Percentiles rank a stretch among this genome's conserved stretches.
Evolutionary conservation across 2,329 filamentous ascomycete genomes (phyloP).

Genomic region (Ophiocordyceps camponoti-floridani): DNA sequence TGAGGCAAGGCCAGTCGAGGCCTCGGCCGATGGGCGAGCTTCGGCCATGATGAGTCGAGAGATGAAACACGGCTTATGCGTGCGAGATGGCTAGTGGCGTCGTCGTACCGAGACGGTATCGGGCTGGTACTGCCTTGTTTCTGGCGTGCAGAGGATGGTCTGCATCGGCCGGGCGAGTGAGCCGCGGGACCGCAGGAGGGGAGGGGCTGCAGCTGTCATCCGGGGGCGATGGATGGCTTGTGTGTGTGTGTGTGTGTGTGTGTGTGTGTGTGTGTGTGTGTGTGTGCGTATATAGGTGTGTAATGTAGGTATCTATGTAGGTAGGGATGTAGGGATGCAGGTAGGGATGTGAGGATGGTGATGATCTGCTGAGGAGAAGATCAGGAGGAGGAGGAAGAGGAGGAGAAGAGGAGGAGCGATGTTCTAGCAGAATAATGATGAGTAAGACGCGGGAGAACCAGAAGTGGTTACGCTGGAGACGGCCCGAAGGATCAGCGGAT

Average conservation of each 20-base stretch:
- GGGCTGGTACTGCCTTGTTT: background rate
- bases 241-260: background rate
- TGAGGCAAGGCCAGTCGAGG: no score
- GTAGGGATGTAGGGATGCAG: background rate
- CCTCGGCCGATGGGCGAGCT: no score
- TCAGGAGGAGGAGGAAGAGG: no score
- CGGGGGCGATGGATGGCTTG: background rate
- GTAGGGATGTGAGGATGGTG: no score
- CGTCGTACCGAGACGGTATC: background rate
- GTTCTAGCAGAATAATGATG: no score
- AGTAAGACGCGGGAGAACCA: no score
- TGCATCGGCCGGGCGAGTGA: background rate
- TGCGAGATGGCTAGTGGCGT: background rate
- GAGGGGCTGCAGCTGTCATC: background rate
- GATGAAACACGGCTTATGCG: background rate
- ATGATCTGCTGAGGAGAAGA: no score
- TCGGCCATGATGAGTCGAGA: background rate
- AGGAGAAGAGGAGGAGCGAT: no score
- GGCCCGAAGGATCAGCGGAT: no score
- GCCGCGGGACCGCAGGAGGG: background rate
- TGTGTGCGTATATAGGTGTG: background rate
- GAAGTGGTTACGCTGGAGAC: no score
- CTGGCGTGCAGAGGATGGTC: background rate
- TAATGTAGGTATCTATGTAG: background rate
- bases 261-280: background rate